Base-by-base conservation (phyloP, 306 rosid genomes). In the Parietaria judaica region DNA sequence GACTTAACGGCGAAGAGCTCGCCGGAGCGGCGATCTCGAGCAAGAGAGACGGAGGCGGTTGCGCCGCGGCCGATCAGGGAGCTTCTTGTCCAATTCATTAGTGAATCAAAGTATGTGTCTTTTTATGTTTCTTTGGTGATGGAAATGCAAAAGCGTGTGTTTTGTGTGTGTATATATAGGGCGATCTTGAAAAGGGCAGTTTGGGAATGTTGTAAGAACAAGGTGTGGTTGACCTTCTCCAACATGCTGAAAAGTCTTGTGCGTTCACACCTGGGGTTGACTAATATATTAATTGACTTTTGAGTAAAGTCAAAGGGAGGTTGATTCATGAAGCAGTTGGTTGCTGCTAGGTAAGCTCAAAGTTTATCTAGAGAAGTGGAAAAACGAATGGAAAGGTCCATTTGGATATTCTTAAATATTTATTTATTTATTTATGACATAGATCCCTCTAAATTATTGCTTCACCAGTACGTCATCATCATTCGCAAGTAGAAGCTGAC, bases 1-100 rank as follows among this genome's bases (percentile, higher is more conserved):
- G 87, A 66, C 58, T 82, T 82, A n/a, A 73, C 84, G 0, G 87
- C 87, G 7, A 78, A 75, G 3, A 46, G 23, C 58, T 78, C 70
- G 7, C 78, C 71, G 4, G 86, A 66, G 8, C 38, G 15, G 57
- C 8, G 13, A 7, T 0, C 17, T 41, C 5, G 6, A 39, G 81
- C 87, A 1, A 76, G 41, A 7, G 70, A 82, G 64, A 82, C 81
- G 0, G 73, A 57, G 64, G 87, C 79, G 1, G 79, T 66, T 8
- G 87, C 66, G 56, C 87, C 87, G 11, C 79, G 75, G 75, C 87
- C 87, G 9, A 82, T 54, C 1, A 47, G 56, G 2, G 64, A 64
- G 14, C 79, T 83, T 72, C 84, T 76, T 1, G 50, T 67, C 84
- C 84, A 82, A 60, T 70, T 77, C 84, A 66, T 66, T 23, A 41